These are phyloP conservation scores for Quercus rubra DNA, from an alignment of 306 rosid genomes.

Conservation along the genomic window DNA sequence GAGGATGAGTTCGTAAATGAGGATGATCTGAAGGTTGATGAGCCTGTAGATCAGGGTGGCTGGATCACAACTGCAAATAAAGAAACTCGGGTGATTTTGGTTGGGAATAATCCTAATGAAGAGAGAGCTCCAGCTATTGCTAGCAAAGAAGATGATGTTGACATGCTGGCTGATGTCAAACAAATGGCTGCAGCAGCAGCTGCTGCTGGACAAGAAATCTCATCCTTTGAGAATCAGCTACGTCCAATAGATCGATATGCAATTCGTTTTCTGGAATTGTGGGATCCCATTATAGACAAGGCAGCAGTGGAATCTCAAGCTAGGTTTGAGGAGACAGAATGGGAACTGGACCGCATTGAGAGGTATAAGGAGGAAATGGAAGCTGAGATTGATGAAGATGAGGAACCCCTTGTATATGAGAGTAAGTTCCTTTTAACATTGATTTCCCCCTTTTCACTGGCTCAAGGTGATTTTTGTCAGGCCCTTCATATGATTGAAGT, in stretches of 20 bases:
- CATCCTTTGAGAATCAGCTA: conserved; percentile 75
- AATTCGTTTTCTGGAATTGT: conserved; percentile 85
- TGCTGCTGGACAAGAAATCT: conserved; percentile 86
- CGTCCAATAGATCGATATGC: conserved; percentile 97
- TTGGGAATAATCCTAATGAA: conserved; percentile 51
- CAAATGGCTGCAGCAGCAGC: conserved; percentile 97
- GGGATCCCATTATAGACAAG: conserved; percentile 96
- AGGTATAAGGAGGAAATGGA: conserved; percentile 98
- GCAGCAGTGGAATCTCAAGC: conserved; percentile 80
- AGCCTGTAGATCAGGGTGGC: conserved; percentile 59
- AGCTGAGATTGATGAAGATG: conserved; percentile 98
- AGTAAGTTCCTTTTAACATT: conserved; percentile 43
- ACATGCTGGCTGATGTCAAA: conserved; percentile 90
- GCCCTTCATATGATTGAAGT: not conserved
- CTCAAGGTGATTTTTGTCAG: not conserved
- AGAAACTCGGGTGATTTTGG: conserved; percentile 44
- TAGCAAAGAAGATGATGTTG: conserved; percentile 76
- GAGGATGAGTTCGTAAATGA: conserved; percentile 90
- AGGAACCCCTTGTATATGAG: conserved; percentile 98
- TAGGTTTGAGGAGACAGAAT: conserved; percentile 89
- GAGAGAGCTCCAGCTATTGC: conserved; percentile 50
- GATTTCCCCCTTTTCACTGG: conserved; percentile 3
- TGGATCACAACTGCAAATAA: conserved; percentile 42
- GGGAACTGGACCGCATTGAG: conserved; percentile 98
- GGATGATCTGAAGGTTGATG: conserved; percentile 73